Base-by-base conservation (phyloP, 441 rosid species). In the Syzygium malaccense region DNA sequence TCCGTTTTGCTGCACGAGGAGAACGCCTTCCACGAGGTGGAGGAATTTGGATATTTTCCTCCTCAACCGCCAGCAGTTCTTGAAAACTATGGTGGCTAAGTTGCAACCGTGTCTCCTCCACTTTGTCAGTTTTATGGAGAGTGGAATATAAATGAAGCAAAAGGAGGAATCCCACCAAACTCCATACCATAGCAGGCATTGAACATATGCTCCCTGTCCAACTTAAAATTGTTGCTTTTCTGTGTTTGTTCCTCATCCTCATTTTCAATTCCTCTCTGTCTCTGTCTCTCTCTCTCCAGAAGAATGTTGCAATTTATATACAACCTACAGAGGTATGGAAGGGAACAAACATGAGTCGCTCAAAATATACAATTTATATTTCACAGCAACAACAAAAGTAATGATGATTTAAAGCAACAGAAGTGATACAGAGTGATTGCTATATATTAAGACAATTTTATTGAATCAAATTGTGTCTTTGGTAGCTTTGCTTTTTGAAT, bases 141-240 rank as follows among this genome's bases (percentile, higher is more conserved):
- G 93, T 88, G 17, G 94, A 92, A 93, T 91, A 92, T 11, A 96
- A 88, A 87, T 98, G 96, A 89, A 95, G 91, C 91, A 93, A 86
- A 60, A 96, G 88, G 83, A 96, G 89, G 87, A 96, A 93, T 23
- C 98, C 99, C 49, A 95, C 95, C 91, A 98, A 90, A 91, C 92
- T 95, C 96, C 98, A 98, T 33, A 97, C 89, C 14, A 94, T 86
- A 68, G 90, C 87, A 86, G 96, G 91, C 79, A 87, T 66, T 54
- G 98, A 94, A 91, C 93, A 94, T 97, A 94, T 94, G 93, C 90
- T 92, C 91, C 98, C 96, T 92, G 96, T 95, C 93, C 94, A 95
- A 92, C 87, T 92, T 92, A 94, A 93, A 93, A 94, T 87, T 62
- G 95, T 93, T 93, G 96, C 80, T 94, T 94, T 96, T 93, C 91